Evolutionary conservation across 495 filamentous ascomycete species (phyloP).

Genomic region (Bacidia rubella): DNA sequence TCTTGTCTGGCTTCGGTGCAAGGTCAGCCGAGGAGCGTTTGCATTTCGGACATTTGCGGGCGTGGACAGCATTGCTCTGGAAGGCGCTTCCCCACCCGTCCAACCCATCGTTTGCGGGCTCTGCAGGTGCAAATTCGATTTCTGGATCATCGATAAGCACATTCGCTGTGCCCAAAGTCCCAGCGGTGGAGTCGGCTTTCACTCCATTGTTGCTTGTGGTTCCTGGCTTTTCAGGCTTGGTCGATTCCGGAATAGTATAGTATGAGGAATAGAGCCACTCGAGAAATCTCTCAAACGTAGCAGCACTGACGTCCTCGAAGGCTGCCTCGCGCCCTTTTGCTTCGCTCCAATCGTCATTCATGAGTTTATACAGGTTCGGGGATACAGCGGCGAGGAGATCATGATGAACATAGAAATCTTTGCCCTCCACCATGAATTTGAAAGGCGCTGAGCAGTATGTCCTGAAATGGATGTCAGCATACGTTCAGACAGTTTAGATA

Average conservation of each 20-base stretch:
- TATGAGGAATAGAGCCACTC: conserved; percentile 15
- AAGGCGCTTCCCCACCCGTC: no score
- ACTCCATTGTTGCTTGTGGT: no score
- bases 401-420: conserved; percentile 11
- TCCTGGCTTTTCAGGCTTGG: neutral
- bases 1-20: neutral
- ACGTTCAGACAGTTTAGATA: no score
- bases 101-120: no score
- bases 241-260: conserved; percentile 4
- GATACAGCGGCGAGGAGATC: conserved; percentile 10
- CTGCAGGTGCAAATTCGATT: no score
- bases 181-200: no score
- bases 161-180: no score
- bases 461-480: neutral
- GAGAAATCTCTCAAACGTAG: conserved; percentile 13
- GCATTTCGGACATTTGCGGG: no score
- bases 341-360: conserved; percentile 8
- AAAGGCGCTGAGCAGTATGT: conserved; percentile 11
- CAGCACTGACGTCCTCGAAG: conserved; percentile 10
- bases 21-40: neutral
- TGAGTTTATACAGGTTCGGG: conserved; percentile 9
- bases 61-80: no score
- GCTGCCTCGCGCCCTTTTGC: conserved; percentile 6
- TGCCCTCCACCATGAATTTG: conserved; percentile 15
- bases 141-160: no score